phyloP scores from a whole-genome alignment of 2,329 filamentous ascomycete genomes.

The Aureobasidium musti region DNA sequence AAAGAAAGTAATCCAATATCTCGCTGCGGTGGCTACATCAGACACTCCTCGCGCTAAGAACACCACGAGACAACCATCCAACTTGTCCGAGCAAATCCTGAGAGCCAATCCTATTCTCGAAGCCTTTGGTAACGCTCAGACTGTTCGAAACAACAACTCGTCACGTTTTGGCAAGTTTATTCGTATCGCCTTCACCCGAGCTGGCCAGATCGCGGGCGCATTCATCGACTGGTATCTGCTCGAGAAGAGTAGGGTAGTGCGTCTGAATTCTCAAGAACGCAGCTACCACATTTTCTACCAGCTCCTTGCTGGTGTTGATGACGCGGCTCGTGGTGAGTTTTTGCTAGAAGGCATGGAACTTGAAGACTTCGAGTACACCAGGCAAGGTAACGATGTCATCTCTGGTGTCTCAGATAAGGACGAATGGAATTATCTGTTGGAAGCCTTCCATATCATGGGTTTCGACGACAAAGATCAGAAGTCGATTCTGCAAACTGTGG shows the following conservation, averaged over 20 bases:
- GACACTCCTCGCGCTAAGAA: slow-evolving; percentile 66
- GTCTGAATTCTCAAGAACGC: slow-evolving; percentile 80
- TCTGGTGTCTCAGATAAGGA: slow-evolving; percentile 84
- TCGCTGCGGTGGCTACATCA: slow-evolving; percentile 87
- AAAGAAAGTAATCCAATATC: slow-evolving; percentile 98
- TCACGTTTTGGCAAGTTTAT: slow-evolving; percentile 99
- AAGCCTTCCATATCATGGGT: slow-evolving; percentile 93
- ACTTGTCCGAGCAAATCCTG: slow-evolving; percentile 92
- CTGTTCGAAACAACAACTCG: slow-evolving; percentile 96
- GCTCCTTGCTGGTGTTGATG: slow-evolving; percentile 79
- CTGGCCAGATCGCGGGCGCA: slow-evolving; percentile 88
- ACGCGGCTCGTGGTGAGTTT: slow-evolving; percentile 71
- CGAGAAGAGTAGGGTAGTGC: slow-evolving; percentile 96
- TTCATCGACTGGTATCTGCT: slow-evolving; percentile 99
- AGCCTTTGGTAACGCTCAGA: slow-evolving; percentile 97
- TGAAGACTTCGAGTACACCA: slow-evolving; percentile 88
- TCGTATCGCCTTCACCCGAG: slow-evolving; percentile 86
- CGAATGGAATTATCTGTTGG: slow-evolving; percentile 87
- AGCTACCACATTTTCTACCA: slow-evolving; percentile 99
- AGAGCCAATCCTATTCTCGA: slow-evolving; percentile 96
- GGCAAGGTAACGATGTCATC: slow-evolving; percentile 88
- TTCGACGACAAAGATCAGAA: slow-evolving; percentile 83
- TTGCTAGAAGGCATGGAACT: slow-evolving; percentile 73
- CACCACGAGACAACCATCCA: slow-evolving; percentile 70
- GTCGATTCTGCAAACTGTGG: slow-evolving; percentile 81